Evolutionary conservation across 2,329 filamentous ascomycete genomes (phyloP).

Genomic region (Acarospora socialis): DNA sequence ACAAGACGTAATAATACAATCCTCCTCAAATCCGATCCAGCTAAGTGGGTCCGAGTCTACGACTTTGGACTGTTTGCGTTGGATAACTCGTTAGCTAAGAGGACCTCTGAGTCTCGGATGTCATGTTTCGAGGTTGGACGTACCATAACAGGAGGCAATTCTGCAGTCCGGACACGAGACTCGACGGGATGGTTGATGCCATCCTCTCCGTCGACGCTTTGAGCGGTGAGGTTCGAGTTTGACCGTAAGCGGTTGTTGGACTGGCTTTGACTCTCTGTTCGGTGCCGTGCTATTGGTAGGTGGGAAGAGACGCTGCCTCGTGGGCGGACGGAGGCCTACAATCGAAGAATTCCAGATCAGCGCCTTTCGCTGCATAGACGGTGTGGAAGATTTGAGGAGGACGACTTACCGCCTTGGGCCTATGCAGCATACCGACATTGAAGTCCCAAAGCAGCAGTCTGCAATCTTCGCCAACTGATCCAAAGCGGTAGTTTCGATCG

Average conservation of each 20-base stretch:
- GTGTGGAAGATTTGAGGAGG: slow-evolving; percentile 9
- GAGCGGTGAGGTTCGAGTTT: slow-evolving; percentile 49
- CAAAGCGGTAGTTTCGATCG: slow-evolving; percentile 87
- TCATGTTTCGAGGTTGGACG: slow-evolving; percentile 19
- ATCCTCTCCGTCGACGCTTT: slow-evolving; percentile 38
- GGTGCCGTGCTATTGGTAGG: slow-evolving; percentile 36
- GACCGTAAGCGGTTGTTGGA: slow-evolving; percentile 49
- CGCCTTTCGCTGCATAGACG: slow-evolving; percentile 14
- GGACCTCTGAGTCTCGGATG: neutral
- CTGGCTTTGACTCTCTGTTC: slow-evolving; percentile 50
- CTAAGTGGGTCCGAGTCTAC: slow-evolving; percentile 76
- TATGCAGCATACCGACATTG: slow-evolving; percentile 86
- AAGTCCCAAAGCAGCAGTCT: slow-evolving; percentile 92
- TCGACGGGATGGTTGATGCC: slow-evolving; percentile 67
- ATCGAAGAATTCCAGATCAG: no score
- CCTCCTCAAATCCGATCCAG: slow-evolving; percentile 87
- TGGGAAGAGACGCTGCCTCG: slow-evolving; percentile 37
- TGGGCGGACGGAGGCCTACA: slow-evolving; percentile 17
- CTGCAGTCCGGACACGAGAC: slow-evolving; percentile 66
- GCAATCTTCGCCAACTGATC: slow-evolving; percentile 89
- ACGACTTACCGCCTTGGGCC: slow-evolving; percentile 63
- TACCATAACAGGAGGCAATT: slow-evolving; percentile 82
- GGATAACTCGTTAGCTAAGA: neutral
- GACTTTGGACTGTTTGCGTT: slow-evolving; percentile 52
- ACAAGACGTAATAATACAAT: slow-evolving; percentile 84